Base-by-base conservation (phyloP, 495 filamentous ascomycete species). In the Aspergillus ellipticus region DNA sequence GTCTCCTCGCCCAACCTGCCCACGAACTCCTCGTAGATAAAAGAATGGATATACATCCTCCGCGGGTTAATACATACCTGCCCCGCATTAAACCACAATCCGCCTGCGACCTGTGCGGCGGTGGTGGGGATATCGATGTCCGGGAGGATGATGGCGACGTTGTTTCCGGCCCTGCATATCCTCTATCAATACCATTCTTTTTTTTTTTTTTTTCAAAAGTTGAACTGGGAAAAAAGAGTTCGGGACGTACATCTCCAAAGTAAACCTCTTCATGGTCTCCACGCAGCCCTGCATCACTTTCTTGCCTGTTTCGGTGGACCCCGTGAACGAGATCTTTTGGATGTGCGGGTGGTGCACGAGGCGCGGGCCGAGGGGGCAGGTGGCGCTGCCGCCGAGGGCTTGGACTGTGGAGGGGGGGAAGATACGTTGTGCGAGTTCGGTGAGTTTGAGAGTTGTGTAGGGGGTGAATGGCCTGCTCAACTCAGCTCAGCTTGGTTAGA, bases 331-430 rank as follows among this genome's bases (percentile, higher is more conserved):
- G 54, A 96, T 76, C 76, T 96, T 96, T 72, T 93, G 88, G 47
- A 96, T 79, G 37, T 77, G 81, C 16, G 82, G 68, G 62, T 96
- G 92, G 53, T 80, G 78, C 10, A 90, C 88, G 10, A 96, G 79
- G 7, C 89, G 85, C 4, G 85, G 82, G 19, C 92, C 92, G 1
- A 89, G 92, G 13, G n/a, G n/a, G n/a, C n/a, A n/a, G n/a, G 87
- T 80, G 52, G 89, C 88, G 9, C 89, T 82, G 54, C 92, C 92
- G 58, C 93, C 87, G 17, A 97, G 80, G 26, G 96, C 80, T 69
- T 95, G 95, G 49, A 97, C 75, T 5, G 96, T 91, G 33, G 92
- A 92, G 6, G 85, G 76, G 35, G 92, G 92, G 66, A 96, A 93
- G 17, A 91, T 90, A 71, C 94, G 84, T 60, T 85, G 81, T 37